Percentiles rank a stretch among this genome's conserved stretches.
Conservation (phyloP, 2,329 filamentous ascomycete genomes). For the Leptographium flavum region DNA sequence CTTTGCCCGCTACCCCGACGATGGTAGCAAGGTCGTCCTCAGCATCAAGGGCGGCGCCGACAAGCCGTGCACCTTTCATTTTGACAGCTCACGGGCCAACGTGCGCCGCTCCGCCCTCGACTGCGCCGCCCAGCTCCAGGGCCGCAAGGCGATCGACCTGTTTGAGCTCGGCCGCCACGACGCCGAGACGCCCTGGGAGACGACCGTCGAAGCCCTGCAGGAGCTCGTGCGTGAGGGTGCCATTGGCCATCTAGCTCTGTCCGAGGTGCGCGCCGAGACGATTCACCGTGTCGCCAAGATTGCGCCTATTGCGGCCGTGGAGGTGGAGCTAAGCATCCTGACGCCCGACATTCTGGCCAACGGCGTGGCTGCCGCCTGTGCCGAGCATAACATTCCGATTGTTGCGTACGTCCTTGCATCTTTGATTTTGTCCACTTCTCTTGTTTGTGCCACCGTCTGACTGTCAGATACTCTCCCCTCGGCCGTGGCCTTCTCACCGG, state of each 20-base stretch:
- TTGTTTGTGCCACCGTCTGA: background rate
- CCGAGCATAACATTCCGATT: constrained; percentile 40
- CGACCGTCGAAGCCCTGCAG: constrained; percentile 27
- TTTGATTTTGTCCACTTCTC: background rate
- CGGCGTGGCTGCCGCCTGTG: constrained; percentile 32
- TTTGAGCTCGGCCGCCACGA: constrained; percentile 47
- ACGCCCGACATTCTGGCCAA: constrained; percentile 32
- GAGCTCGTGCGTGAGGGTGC: constrained; percentile 38
- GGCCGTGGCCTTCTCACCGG: constrained; percentile 36
- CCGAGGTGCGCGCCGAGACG: constrained; percentile 29
- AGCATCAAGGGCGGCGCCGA: constrained; percentile 42
- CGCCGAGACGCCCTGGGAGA: constrained; percentile 27
- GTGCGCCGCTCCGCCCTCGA: constrained; percentile 45
- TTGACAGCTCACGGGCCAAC: constrained; percentile 37
- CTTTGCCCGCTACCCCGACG: constrained; percentile 48
- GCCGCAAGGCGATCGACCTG: constrained; percentile 41
- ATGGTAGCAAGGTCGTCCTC: constrained; percentile 46
- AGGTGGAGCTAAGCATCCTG: constrained; percentile 40
- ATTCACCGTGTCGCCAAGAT: constrained; percentile 22
- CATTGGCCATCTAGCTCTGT: constrained; percentile 25
- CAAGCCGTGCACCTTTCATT: constrained; percentile 13
- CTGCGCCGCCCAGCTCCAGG: constrained; percentile 33
- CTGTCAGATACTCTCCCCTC: background rate
- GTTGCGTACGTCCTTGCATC: constrained; percentile 26
- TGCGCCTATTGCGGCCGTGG: constrained; percentile 29